Percentiles rank a stretch among this genome's conserved stretches.
These are phyloP conservation scores for Eutrema yunnanense DNA, from an alignment of 345 rosid genomes.

Conservation along the genomic window DNA sequence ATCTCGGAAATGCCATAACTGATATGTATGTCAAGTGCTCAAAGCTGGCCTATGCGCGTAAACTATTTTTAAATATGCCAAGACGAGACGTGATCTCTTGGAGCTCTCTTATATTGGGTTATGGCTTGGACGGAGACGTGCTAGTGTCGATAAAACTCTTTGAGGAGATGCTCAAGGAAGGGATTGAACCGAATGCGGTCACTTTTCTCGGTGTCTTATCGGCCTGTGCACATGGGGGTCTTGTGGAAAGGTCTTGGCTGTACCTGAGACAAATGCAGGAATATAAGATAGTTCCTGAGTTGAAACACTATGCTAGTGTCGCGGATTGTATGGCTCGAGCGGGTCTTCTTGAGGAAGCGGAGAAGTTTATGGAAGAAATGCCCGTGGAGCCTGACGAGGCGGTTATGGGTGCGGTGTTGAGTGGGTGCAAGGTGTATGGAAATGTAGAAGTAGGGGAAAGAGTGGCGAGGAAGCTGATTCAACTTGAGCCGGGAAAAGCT, in stretches of 20 bases:
- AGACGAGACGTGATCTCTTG: slow-evolving; percentile 54
- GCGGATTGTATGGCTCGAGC: slow-evolving; percentile 58
- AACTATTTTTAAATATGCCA: slow-evolving; percentile 36
- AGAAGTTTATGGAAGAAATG: slow-evolving; percentile 46
- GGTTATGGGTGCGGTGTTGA: slow-evolving; percentile 46
- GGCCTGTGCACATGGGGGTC: slow-evolving; percentile 61
- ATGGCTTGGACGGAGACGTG: slow-evolving; percentile 47
- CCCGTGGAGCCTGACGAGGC: slow-evolving; percentile 58
- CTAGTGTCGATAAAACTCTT: slow-evolving; percentile 35
- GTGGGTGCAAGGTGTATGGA: slow-evolving; percentile 49
- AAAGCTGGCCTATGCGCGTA: slow-evolving; percentile 28
- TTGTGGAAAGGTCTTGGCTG: slow-evolving; percentile 38
- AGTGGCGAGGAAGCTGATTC: slow-evolving; percentile 46
- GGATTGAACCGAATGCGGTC: slow-evolving; percentile 46
- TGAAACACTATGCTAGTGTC: slow-evolving; percentile 53
- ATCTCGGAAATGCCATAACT: slow-evolving; percentile 46
- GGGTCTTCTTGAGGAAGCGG: slow-evolving; percentile 56
- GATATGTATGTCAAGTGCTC: slow-evolving; percentile 59
- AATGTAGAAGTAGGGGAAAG: slow-evolving; percentile 56
- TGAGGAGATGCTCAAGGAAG: slow-evolving; percentile 31
- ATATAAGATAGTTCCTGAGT: slow-evolving; percentile 33
- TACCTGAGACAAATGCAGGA: slow-evolving; percentile 41
- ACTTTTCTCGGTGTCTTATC: slow-evolving; percentile 64
- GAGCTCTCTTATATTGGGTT: slow-evolving; percentile 60
- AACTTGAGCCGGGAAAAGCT: slow-evolving; percentile 42